Evolutionary conservation across 495 filamentous ascomycete species (phyloP).

Genomic region (Thermochaetoides thermophila): DNA sequence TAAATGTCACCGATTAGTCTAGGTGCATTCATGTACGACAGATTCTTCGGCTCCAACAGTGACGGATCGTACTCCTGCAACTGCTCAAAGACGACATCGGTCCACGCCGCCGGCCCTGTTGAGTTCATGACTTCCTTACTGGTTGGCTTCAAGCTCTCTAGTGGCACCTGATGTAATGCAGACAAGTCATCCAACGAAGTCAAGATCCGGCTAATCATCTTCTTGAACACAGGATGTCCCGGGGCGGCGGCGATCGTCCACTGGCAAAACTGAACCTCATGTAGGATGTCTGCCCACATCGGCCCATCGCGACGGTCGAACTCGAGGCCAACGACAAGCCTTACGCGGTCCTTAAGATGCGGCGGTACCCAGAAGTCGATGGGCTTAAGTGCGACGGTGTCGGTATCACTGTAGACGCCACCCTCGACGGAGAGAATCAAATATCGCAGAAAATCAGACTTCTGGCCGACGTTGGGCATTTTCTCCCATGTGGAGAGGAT

Average conservation of each 20-base stretch:
- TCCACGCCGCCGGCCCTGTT: constrained; percentile 17
- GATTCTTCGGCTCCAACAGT: constrained; percentile 6
- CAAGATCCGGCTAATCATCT: constrained; percentile 22
- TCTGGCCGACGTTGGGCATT: constrained; percentile 31
- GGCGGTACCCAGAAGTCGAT: constrained; percentile 32
- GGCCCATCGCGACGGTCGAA: constrained; percentile 17
- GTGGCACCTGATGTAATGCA: constrained; percentile 8
- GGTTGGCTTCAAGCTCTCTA: constrained; percentile 14
- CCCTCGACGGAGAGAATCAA: constrained; percentile 35
- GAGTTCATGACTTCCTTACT: constrained; percentile 19
- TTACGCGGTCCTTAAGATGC: constrained; percentile 17
- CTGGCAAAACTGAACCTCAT: constrained; percentile 23
- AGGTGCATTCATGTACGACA: constrained; percentile 14
- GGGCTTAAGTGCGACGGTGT: constrained; percentile 30
- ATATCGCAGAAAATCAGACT: constrained; percentile 40
- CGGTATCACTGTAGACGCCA: constrained; percentile 39
- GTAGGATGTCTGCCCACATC: constrained; percentile 16
- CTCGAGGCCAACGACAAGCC: constrained; percentile 25
- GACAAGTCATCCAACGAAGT: constrained; percentile 18
- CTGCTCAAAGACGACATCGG: constrained; percentile 14
- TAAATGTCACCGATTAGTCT: constrained; percentile 15
- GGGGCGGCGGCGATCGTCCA: constrained; percentile 30
- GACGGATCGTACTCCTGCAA: constrained; percentile 8
- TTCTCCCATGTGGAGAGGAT: constrained; percentile 28
- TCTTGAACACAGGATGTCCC: constrained; percentile 21